Evolutionary conservation across 2,329 filamentous ascomycete genomes (phyloP), one percentile per base, ranked within the genome.

Genomic region (Plectosphaerella sp.): DNA sequence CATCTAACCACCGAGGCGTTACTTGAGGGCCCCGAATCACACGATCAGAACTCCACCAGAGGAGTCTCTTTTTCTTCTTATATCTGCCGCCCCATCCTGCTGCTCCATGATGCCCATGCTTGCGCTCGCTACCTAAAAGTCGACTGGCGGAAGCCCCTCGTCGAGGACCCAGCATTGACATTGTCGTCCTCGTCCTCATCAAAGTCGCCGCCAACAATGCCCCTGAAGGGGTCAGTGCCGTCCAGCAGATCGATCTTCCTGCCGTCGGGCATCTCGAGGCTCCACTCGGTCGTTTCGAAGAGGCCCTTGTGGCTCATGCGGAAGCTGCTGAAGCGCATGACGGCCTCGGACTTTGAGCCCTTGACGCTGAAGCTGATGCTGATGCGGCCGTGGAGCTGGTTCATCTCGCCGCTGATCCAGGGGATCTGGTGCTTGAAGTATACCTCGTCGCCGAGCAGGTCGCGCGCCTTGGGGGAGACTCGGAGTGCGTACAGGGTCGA

Each of bases 271-370:
- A 82, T 84, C 67, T 86, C 83, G 61, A 99, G 73, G 65, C 87
- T 94, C 92, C 93, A 99, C 75, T 92, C 89, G 52, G 86, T 82
- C 36, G 94, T 99, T 73, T 91, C 86, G 70, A 96, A 97, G 76
- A 82, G 71, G 37, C 75, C 77, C 61, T 81, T 80, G 52, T 75
- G 60, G 8, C 70, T 72, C 59, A 80, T 84, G 64, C 94, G 80
- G 66, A 81, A 76, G 74, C 89, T 94, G 60, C 78, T 82, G 70
- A 99, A 95, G 64, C 83, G 81, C 82, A 97, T 94, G 65, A 84
- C 78, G 8, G 85, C 94, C 59, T 77, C 73, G 53, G 72, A 75
- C 66, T 78, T 84, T 28, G 84, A 89, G 41, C 94, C 94, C 72
- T 89, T 90, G 25, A 99, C 94, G 72, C 83, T 79, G 69, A 96